These are phyloP conservation scores for Artemisia argyi DNA, from an alignment of 129 eudicot genomes.

Conservation along the genomic window DNA sequence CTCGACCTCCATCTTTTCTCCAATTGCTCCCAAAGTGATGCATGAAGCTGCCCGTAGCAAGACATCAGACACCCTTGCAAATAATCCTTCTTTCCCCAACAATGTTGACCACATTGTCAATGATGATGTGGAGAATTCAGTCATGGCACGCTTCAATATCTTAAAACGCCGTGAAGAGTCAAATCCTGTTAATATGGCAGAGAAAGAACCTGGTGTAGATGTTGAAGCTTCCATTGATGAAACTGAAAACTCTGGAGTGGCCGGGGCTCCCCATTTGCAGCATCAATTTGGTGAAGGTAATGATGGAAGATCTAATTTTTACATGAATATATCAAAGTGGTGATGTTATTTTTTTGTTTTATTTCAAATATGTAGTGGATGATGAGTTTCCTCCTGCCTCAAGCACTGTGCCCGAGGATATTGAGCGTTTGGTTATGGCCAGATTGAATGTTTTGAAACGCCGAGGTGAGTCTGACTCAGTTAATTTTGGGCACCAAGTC, in stretches of 20 bases:
- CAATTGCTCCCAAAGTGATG: constrained; percentile 8
- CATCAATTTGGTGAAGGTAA: constrained; percentile 20
- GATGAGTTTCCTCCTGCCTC: constrained; percentile 3
- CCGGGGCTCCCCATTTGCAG: constrained; percentile 24
- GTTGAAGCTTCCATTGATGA: constrained; percentile 7
- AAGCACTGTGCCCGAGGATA: constrained; percentile 21
- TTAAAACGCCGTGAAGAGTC: constrained; percentile 45
- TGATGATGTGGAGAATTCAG: constrained; percentile 50
- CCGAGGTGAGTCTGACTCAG: constrained; percentile 32
- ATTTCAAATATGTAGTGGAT: constrained; percentile 11
- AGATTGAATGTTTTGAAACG: constrained; percentile 52
- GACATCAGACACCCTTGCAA: not conserved
- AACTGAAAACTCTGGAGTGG: constrained; percentile 19
- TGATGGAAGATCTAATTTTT: not conserved
- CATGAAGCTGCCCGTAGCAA: constrained; percentile 33
- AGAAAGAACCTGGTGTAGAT: constrained; percentile 8
- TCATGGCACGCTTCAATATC: constrained; percentile 62
- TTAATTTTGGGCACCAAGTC: constrained; percentile 13
- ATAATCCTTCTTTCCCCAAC: constrained; percentile 17
- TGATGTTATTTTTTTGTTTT: constrained; percentile 20
- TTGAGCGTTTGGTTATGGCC: constrained; percentile 62
- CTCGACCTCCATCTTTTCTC: constrained; percentile 24
- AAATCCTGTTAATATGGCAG: constrained; percentile 26
- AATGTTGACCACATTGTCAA: constrained; percentile 1
- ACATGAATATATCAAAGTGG: constrained; percentile 7